These are phyloP conservation scores for Eragrostis tef DNA, from an alignment of 202 grass and related monocot species.

Conservation along the genomic window DNA sequence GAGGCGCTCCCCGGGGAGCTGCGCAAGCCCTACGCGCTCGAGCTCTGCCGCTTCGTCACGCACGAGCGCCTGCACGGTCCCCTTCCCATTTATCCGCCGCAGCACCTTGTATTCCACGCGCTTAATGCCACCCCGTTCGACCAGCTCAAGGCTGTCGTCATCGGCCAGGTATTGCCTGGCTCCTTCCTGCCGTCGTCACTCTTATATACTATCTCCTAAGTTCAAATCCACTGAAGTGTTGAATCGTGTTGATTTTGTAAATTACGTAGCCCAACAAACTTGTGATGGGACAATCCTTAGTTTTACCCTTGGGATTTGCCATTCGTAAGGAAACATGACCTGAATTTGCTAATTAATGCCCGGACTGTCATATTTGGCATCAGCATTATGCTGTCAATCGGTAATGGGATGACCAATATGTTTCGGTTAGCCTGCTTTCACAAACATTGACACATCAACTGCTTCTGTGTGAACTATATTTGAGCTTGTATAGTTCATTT, in stretches of 20 bases:
- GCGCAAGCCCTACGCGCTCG: slow-evolving; percentile 76
- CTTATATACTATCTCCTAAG: background rate
- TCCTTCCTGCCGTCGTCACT: background rate
- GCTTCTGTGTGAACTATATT: background rate
- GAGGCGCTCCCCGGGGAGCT: slow-evolving; percentile 67
- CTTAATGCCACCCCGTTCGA: slow-evolving; percentile 81
- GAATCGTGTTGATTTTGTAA: background rate
- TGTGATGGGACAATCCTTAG: background rate
- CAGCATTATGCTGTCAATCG: background rate
- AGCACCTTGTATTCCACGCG: slow-evolving; percentile 79
- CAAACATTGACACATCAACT: background rate
- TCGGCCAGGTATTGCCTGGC: slow-evolving; percentile 73
- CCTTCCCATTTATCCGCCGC: slow-evolving; percentile 75
- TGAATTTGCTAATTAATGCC: background rate
- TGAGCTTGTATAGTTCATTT: background rate
- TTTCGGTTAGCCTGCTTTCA: background rate
- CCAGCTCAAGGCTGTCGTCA: slow-evolving; percentile 83
- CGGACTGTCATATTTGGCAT: background rate
- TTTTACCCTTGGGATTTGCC: background rate
- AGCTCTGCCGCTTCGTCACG: slow-evolving; percentile 76
- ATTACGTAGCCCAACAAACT: background rate
- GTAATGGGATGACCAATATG: background rate
- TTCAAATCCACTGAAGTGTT: background rate
- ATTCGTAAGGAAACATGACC: background rate
- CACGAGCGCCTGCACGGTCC: slow-evolving; percentile 60